Base-by-base conservation (phyloP, 2,329 filamentous ascomycete genomes). In the Aspergillus fructus region DNA sequence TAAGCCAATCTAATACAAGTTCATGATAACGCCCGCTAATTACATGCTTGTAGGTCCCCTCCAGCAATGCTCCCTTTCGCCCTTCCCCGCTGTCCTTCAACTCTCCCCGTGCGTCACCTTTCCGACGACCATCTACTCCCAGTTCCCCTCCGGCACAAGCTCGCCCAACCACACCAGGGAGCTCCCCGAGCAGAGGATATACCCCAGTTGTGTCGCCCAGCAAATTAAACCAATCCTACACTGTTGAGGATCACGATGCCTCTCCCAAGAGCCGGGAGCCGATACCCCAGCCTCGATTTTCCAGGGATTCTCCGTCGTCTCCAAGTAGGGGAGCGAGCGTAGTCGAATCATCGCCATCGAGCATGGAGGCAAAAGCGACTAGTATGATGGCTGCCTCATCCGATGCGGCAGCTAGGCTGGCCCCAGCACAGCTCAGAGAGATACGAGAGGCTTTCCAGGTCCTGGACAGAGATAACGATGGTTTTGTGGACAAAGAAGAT, bases 361-460 rank as follows among this genome's bases (percentile, higher is more conserved):
- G 69, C 27, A 53, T 70, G 53, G 65, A 63, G 15, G 66, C 56
- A 8, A 68, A 65, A 46, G 62, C 63, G 5, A 56, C 60, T 46
- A 66, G 62, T 9, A 63, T 68, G 43, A 62, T 62, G 55, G 59
- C 61, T 23, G 61, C 61, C 7, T 63, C 65, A 34, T 69, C 64
- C 24, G 76, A 76, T 64, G 59, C 69, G 59, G 57, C 82, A 66
- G 64, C 78, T 67, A 63, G 76, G 68, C 77, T 97, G 42, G 89
- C 93, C 39, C 87, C 91, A 2, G 82, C 90, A 3, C 91, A 97
- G 66, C 86, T 97, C 37, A 86, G 93, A 68, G 90, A 91, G 66
- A 84, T 99, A 75, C 86, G 94, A 59, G 93, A 97, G 71, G 91
- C 89, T 0, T 99, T 97, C 74, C 91, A 96, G 74, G 92, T 97